Percentiles rank a stretch among this genome's conserved stretches.
phyloP scores from a whole-genome alignment of 1,284 basidiomycete genomes.

The Vanrija pseudolonga region DNA sequence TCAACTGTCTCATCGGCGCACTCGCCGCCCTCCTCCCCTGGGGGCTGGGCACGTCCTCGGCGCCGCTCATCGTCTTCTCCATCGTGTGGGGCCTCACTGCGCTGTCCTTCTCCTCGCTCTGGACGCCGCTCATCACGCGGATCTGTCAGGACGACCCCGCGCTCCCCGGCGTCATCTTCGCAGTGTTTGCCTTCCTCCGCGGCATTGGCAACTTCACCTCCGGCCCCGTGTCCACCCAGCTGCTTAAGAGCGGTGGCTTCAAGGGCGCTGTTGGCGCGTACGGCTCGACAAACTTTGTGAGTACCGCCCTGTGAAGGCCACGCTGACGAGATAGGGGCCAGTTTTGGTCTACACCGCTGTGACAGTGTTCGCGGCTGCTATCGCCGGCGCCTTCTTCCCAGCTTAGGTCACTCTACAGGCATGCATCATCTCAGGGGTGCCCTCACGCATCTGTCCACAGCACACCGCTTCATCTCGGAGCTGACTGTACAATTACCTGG shows the following conservation, averaged over 20 bases:
- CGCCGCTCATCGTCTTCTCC: conserved; percentile 27
- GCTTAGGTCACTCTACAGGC: too few relatives aligned
- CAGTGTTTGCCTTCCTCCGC: conserved; percentile 35
- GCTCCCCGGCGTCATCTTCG: conserved; percentile 33
- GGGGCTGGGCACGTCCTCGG: conserved; percentile 39
- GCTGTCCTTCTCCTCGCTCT: conserved; percentile 31
- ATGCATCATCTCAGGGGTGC: background rate
- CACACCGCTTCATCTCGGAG: too few relatives aligned
- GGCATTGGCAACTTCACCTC: conserved; percentile 46
- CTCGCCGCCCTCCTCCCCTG: conserved; percentile 44
- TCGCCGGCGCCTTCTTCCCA: conserved; percentile 2
- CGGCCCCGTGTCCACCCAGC: conserved; percentile 34
- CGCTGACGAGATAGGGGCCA: background rate
- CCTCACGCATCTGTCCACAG: too few relatives aligned
- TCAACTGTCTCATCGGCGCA: conserved; percentile 36
- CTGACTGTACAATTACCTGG: too few relatives aligned
- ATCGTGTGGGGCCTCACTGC: conserved; percentile 33
- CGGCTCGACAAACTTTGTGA: conserved; percentile 31
- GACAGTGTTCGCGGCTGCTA: conserved; percentile 16
- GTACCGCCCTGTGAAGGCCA: background rate
- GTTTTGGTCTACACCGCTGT: conserved; percentile 19
- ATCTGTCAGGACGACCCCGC: conserved; percentile 35
- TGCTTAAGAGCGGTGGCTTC: conserved; percentile 25
- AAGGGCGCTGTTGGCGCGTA: conserved; percentile 36
- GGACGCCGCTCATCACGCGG: conserved; percentile 30